Evolutionary conservation across 2,329 filamentous ascomycete species (phyloP), one percentile per base, ranked within the genome.

Genomic region (Pleurostoma richardsiae): DNA sequence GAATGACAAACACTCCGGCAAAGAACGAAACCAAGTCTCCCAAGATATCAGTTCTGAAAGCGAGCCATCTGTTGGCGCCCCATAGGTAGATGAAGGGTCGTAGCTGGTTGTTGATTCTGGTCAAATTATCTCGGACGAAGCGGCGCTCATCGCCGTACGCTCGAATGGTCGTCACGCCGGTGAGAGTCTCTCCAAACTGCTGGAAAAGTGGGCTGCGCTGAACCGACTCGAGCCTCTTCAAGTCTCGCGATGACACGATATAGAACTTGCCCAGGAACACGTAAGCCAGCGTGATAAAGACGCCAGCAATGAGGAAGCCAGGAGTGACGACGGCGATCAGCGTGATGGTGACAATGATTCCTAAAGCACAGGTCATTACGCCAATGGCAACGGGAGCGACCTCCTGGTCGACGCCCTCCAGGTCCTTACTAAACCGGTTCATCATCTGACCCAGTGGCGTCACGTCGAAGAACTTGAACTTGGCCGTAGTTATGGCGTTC

Each of bases 371-470:
- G n/a, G 73, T 76, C 66, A 85, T 80, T 44, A 85, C 79, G 45
- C 82, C 80, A 55, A 97, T 91, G 27, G 94, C 92, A 39, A 95
- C 84, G 3, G 91, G 90, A 1, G 94, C 91, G 48, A 99, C 88
- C 65, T 99, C 94, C 63, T 99, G 94, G 56, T 99, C 94, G 26
- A 99, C 79, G 8, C 90, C 84, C 64, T 99, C 91, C 10, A 99
- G 80, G 64, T 99, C 94, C 67, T 97, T 97, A 64, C 92, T 97
- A 70, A 99, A 99, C 26, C 94, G 83, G 67, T 99, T 99, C 85
- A 97, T 97, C 59, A 99, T 77, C 67, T 96, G 92, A 10, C 94
- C 94, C 0, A 97, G 79, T 3, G 94, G 94, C 1, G 94, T 99
- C 1, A 92, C 87, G 60, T 99, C 94, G 60, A 99, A 99, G 71